Evolutionary conservation across 2,329 filamentous ascomycete genomes (phyloP), one percentile per base, ranked within the genome.

Genomic region (Pseudogymnoascus sp.): DNA sequence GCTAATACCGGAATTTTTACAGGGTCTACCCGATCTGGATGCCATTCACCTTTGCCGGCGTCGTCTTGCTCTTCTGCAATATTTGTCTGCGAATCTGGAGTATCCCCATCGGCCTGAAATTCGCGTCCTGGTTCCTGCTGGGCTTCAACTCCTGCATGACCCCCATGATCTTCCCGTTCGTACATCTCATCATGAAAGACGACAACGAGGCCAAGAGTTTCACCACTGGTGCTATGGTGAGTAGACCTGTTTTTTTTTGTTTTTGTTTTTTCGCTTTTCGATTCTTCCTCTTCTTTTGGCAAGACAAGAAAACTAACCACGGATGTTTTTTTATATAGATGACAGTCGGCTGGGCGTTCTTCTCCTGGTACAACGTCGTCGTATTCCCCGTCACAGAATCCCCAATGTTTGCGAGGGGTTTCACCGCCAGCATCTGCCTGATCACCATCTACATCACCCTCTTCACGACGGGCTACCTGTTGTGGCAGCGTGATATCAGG

Each of bases 41-140:
- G 35, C 35, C 35, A 10, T 37, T 37, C 35, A 76, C 74, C 0
- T 77, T 78, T 62, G 72, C 75, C 61, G 76, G 76, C 0, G 77
- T 75, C 72, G 73, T 78, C 6, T 74, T 74, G 9, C 63, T 77
- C 31, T 63, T 76, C 37, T 37, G 35, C 11, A 37, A 37, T 13
- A n/a, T 37, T 5, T 37, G 35, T 37, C 5, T 37, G 5, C 35
- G 35, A 37, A 37, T 37, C 35, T 37, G 35, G 35, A 37, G 67
- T 4, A 68, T 70, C 3, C 69, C 69, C 0, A 69, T 70, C 42
- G 67, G 65, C 10, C 62, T 70, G 2, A 71, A 70, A 62, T 70
- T 67, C 67, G 70, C 69, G 1, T 69, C 68, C 1, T 70, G 62
- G 21, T 70, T 69, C 56, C 66, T 72, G 1, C 71, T 69, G 0